Conservation (phyloP, 1,284 basidiomycete genomes). For the Hemileia vastatrix region DNA sequence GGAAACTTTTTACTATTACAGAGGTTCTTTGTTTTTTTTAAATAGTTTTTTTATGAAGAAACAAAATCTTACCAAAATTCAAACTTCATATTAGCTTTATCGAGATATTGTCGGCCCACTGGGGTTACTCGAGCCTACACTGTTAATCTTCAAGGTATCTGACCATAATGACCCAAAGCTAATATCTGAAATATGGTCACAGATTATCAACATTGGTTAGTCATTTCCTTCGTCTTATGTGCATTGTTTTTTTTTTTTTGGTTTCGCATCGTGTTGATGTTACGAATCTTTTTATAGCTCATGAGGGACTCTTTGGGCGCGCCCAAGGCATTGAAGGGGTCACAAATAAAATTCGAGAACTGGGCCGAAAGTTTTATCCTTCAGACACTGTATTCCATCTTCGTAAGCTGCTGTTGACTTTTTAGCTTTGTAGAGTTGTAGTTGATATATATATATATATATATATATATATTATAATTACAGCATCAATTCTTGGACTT, state of each 20-base stretch:
- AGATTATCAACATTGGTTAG: slow-evolving; percentile 68
- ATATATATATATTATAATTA: background rate
- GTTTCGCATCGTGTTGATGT: slow-evolving; percentile 27
- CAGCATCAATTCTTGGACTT: slow-evolving; percentile 60
- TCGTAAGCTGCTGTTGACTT: slow-evolving; percentile 49
- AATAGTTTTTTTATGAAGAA: background rate
- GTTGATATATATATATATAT: slow-evolving; percentile 8
- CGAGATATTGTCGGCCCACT: slow-evolving; percentile 79
- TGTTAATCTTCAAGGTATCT: slow-evolving; percentile 85
- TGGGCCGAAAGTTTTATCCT: slow-evolving; percentile 76
- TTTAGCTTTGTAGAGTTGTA: background rate
- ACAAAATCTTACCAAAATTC: slow-evolving; percentile 16
- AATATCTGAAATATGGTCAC: slow-evolving; percentile 76
- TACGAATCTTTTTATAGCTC: slow-evolving; percentile 43
- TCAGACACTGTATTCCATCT: slow-evolving; percentile 82
- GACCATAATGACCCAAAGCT: slow-evolving; percentile 78
- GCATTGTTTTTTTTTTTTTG: slow-evolving; percentile 29
- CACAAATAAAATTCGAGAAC: slow-evolving; percentile 56
- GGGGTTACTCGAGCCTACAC: slow-evolving; percentile 69
- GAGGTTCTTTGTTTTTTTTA: slow-evolving; percentile 41
- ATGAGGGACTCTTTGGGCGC: slow-evolving; percentile 43
- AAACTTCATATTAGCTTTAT: slow-evolving; percentile 57
- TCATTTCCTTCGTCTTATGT: slow-evolving; percentile 31
- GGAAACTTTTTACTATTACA: slow-evolving; percentile 48
- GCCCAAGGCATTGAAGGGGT: slow-evolving; percentile 57